Percentiles rank a stretch among this genome's conserved stretches.
phyloP scores from a whole-genome alignment of 2,329 filamentous ascomycete species.

The Fragosphaeria purpurea region DNA sequence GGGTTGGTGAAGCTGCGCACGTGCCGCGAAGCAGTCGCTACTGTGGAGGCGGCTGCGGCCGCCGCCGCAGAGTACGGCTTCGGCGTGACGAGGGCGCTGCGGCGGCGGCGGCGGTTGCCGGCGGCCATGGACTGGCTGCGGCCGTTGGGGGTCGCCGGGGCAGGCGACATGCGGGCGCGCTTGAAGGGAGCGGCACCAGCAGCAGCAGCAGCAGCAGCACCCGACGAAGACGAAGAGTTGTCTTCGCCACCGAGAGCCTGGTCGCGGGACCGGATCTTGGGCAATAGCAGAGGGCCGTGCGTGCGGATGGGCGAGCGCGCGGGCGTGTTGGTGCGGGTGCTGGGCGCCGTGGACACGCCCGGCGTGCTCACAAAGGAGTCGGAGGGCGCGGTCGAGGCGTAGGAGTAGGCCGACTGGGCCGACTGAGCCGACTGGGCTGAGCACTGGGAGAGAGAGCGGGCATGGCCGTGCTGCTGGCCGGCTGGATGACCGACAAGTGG shows the following conservation, averaged over 20 bases:
- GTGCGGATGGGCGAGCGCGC: constrained; percentile 61
- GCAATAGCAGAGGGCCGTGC: constrained; percentile 69
- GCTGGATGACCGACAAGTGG: background rate
- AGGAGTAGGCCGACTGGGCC: constrained; percentile 43
- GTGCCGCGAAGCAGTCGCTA: constrained; percentile 34
- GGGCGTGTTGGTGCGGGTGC: constrained; percentile 60
- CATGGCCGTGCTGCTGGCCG: constrained; percentile 34
- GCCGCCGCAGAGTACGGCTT: constrained; percentile 1
- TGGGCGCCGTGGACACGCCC: constrained; percentile 5
- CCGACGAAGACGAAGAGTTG: background rate
- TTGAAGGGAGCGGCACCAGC: constrained; percentile 35
- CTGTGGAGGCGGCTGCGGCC: constrained; percentile 8
- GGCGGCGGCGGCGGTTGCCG: constrained; percentile 1
- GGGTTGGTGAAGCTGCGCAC: constrained; percentile 52
- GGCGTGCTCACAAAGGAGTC: constrained; percentile 43
- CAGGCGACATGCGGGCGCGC: constrained; percentile 46
- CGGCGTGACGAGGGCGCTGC: background rate
- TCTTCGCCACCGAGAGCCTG: constrained; percentile 57
- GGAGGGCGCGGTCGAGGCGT: constrained; percentile 48
- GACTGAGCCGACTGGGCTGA: constrained; percentile 41
- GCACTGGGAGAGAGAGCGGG: constrained; percentile 53
- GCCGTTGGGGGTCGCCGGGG: constrained; percentile 18
- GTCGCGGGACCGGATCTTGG: constrained; percentile 80
- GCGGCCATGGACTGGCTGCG: constrained; percentile 4
- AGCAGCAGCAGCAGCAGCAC: constrained; percentile 23